Base-by-base conservation (phyloP, 2,329 filamentous ascomycete species). In the Lasiodiplodia gonubiensis region DNA sequence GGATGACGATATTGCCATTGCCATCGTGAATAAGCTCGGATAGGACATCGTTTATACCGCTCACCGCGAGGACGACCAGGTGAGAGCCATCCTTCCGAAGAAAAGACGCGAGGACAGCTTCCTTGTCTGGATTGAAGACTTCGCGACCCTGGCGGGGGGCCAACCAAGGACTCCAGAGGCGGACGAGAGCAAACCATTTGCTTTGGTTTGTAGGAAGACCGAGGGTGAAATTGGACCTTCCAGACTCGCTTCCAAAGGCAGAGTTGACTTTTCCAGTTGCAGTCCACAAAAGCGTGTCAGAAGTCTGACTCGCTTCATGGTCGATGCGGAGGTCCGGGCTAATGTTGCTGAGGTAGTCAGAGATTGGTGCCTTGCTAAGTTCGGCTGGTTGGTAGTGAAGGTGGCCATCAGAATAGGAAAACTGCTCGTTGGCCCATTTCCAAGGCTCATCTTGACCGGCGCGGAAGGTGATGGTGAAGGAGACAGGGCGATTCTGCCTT, bases 121-220 rank as follows among this genome's bases (percentile, higher is more conserved):
- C 92, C 72, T 93, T 92, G 69, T 93, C 90, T 4, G 94, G 82
- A 4, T 81, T 80, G 67, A 97, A 91, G 0, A 80, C 80, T 3
- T 82, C 78, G 69, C 86, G 88, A 14, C 94, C 94, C 76, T 97
- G 94, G 48, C 93, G 85, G n/a, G 94, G 94, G 8, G 91, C 92
- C 12, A 97, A 81, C 94, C 94, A 98, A 1, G 93, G 90, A 39
- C 86, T 86, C 88, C 90, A 95, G 3, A 92, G 83, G 21, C 93
- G 88, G 5, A 96, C 89, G 14, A 97, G 80, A 8, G 92, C 88
- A 76, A 97, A 94, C 88, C 93, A 97, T 72, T 91, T 89, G 74
- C 86, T 85, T 61, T 86, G 79, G 51, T 86, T 85, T 73, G 86
- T 89, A 0, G 92, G 90, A 1, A 80, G 80, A 0, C 92, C 92